Evolutionary conservation across 805 yeast species (phyloP), one percentile per base, ranked within the genome.

Genomic region (Helenozyma baotianmanensis): DNA sequence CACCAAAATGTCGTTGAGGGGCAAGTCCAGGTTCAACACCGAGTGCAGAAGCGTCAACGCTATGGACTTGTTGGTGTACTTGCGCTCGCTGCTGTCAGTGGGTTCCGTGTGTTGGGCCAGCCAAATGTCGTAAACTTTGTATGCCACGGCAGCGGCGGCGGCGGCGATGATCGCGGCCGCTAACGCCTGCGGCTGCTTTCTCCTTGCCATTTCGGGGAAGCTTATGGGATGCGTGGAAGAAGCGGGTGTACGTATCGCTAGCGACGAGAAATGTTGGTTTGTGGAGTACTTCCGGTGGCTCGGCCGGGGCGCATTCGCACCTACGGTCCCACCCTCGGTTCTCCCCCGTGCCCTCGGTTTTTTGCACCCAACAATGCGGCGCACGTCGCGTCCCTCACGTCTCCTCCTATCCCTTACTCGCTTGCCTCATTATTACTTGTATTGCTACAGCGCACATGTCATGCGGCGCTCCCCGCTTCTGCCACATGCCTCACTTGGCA

Each of bases 31-130:
- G 33, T 51, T 56, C 37, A 66, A 47, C n/a, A 66, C 60, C 18
- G 67, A 58, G 32, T 64, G 64, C 28, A 67, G 63, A 27, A 66
- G 56, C 7, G 72, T 66, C 42, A 66, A 52, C 5, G 68, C 70
- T 21, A 66, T 61, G 14, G 60, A 49, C 39, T 63, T 62, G 34
- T 50, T 50, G 17, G 55, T 47, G 39, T 58, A 61, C 23, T 36
- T 13, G 16, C 17, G 16, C 21, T 10, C 21, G 10, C 30, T 12
- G n/a, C 25, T 21, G 6, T 25, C 30, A n/a, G n/a, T n/a, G n/a
- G n/a, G n/a, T 12, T 22, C 30, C 12, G 7, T 19, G 4, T 29
- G 23, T 13, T 29, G 35, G 6, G 23, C 9, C 23, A 25, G 32
- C 16, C 36, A 52, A 4, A 35, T 39, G 18, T 54, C 47, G 45